These are phyloP conservation scores for Penicillium odoratum DNA, from an alignment of 495 filamentous ascomycete species.

Conservation along the genomic window DNA sequence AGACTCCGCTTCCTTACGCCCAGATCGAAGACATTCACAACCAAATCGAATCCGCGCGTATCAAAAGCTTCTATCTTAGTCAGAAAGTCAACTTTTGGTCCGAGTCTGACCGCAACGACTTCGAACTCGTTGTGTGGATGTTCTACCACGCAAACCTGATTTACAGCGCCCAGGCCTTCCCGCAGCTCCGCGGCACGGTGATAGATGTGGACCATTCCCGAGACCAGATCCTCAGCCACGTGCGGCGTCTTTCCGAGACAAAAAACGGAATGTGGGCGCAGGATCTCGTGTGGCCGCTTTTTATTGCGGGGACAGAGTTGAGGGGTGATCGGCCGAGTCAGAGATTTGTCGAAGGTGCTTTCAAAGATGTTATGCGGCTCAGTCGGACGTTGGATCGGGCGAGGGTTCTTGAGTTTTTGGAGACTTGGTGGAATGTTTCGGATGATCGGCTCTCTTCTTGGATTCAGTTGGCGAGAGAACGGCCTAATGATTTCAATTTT, in stretches of 20 bases:
- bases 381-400: slow-evolving; percentile 19
- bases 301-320: slow-evolving; percentile 29
- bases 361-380: slow-evolving; percentile 19
- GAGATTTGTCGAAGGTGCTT: slow-evolving; percentile 8
- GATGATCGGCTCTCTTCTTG: slow-evolving; percentile 6
- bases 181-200: not conserved
- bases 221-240: slow-evolving; percentile 21
- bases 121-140: slow-evolving; percentile 23
- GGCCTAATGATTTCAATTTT: slow-evolving; percentile 9
- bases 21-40: slow-evolving; percentile 13
- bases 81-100: slow-evolving; percentile 21
- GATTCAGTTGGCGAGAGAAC: slow-evolving; percentile 18
- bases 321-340: slow-evolving; percentile 10
- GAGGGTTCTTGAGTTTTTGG: slow-evolving; percentile 19
- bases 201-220: slow-evolving; percentile 14
- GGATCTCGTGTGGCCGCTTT: slow-evolving; percentile 31
- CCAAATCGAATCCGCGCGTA: slow-evolving; percentile 18
- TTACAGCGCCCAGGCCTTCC: slow-evolving; percentile 27
- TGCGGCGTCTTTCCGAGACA: slow-evolving; percentile 20
- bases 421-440: slow-evolving; percentile 13
- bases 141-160: slow-evolving; percentile 30
- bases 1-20: not conserved
- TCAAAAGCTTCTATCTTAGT: slow-evolving; percentile 14
- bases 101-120: slow-evolving; percentile 15
- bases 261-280: slow-evolving; percentile 22